Conservation (phyloP, 768 basidiomycete genomes). For the Kwoniella bestiolae region DNA sequence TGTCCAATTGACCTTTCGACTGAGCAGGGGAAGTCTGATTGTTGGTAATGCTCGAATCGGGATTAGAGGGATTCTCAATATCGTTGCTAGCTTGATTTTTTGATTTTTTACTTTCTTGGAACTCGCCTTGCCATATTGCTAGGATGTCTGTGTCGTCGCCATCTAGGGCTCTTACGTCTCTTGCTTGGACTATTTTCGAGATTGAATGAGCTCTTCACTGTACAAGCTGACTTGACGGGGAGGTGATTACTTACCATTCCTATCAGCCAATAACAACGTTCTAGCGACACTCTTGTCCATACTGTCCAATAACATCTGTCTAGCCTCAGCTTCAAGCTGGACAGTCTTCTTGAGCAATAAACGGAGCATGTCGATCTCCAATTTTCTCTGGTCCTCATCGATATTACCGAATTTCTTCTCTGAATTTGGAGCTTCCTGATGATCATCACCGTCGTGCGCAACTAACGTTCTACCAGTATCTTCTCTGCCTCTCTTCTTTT, state of each 20-base stretch:
- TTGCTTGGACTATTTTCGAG: conserved; percentile 43
- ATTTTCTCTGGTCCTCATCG: conserved; percentile 17
- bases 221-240: not conserved
- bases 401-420: not conserved
- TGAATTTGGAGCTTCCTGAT: not conserved
- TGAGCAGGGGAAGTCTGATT: not conserved
- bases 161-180: conserved; percentile 48
- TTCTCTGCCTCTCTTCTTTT: conserved; percentile 12
- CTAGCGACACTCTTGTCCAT: conserved; percentile 51
- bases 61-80: not conserved
- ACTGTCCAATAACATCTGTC: conserved; percentile 50
- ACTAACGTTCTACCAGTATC: conserved; percentile 11
- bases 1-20: conserved; percentile 21
- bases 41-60: not conserved
- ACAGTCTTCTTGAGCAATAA: conserved; percentile 38
- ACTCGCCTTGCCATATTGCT: conserved; percentile 36
- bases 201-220: not conserved
- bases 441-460: not conserved
- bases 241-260: conserved; percentile 46
- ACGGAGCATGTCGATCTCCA: conserved; percentile 33
- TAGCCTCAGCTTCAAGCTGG: conserved; percentile 49
- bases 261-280: conserved; percentile 53
- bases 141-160: conserved; percentile 41
- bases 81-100: conserved; percentile 7
- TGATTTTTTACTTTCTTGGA: not conserved